Evolutionary conservation across 768 basidiomycete species (phyloP).

Genomic region (Mycena haematopus): DNA sequence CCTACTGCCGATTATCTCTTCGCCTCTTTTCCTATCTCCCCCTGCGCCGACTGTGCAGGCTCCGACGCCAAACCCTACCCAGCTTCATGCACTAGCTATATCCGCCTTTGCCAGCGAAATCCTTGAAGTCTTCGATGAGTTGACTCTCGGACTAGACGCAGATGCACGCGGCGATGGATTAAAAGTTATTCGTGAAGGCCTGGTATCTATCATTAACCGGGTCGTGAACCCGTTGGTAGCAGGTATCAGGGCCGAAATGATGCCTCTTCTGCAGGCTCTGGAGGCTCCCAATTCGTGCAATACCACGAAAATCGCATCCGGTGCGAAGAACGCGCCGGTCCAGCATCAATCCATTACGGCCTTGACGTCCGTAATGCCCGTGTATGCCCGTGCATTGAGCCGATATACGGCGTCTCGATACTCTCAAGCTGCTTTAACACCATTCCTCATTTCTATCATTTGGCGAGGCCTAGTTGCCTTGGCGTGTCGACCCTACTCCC

Average conservation of each 20-base stretch:
- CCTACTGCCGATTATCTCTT: slow-evolving; percentile 70
- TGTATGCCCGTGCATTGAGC: slow-evolving; percentile 63
- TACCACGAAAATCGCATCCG: slow-evolving; percentile 38
- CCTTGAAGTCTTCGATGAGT: slow-evolving; percentile 70
- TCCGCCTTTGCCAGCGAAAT: slow-evolving; percentile 78
- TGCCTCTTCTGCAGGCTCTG: slow-evolving; percentile 66
- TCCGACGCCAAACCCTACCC: slow-evolving; percentile 66
- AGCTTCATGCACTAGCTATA: slow-evolving; percentile 73
- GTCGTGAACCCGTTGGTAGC: slow-evolving; percentile 69
- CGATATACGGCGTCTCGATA: slow-evolving; percentile 60
- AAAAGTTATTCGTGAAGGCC: slow-evolving; percentile 70
- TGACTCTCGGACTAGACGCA: slow-evolving; percentile 64
- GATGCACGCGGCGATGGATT: slow-evolving; percentile 73
- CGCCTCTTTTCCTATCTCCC: slow-evolving; percentile 62
- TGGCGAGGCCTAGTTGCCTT: slow-evolving; percentile 80
- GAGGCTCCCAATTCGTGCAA: slow-evolving; percentile 50
- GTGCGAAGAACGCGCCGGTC: slow-evolving; percentile 39
- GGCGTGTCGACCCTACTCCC: slow-evolving; percentile 59
- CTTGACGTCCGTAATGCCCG: slow-evolving; percentile 64
- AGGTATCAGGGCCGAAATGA: slow-evolving; percentile 65
- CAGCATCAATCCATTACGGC: slow-evolving; percentile 67
- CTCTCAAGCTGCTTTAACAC: slow-evolving; percentile 68
- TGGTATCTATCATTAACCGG: slow-evolving; percentile 70
- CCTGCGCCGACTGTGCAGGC: slow-evolving; percentile 56
- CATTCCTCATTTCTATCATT: slow-evolving; percentile 72